Conservation (phyloP, 192 early-diverging fungal genomes). For the Kappamyces sp. region DNA sequence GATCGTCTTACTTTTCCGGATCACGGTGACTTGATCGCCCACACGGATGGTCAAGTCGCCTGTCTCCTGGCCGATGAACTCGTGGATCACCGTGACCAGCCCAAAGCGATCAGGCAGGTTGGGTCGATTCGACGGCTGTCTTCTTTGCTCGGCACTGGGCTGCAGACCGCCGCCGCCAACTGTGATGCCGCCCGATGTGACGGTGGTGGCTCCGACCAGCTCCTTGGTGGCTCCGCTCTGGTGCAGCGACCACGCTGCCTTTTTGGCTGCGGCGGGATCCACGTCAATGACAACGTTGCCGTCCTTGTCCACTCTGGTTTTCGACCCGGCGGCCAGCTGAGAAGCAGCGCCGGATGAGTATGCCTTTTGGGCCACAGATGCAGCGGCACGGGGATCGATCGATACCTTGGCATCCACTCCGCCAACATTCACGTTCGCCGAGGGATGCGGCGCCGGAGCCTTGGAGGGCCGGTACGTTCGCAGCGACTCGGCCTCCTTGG, state of each 20-base stretch:
- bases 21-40: constrained; percentile 9
- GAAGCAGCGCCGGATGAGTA: constrained; percentile 6
- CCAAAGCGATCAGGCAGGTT: not conserved
- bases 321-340: not conserved
- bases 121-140: not conserved
- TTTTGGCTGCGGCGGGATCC: constrained; percentile 8
- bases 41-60: constrained; percentile 1
- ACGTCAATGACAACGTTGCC: constrained; percentile 5
- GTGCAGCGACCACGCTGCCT: constrained; percentile 11
- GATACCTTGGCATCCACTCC: constrained; percentile 2
- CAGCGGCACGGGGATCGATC: constrained; percentile 1
- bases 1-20: not conserved
- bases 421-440: not conserved
- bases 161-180: not conserved
- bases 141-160: constrained; percentile 10
- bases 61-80: not conserved
- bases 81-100: not conserved
- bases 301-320: constrained; percentile 1
- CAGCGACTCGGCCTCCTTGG: no score
- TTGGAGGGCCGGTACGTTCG: no score
- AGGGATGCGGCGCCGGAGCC: no score
- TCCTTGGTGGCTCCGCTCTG: constrained; percentile 6
- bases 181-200: not conserved
- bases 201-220: constrained; percentile 2
- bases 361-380: constrained; percentile 13